Evolutionary conservation across 768 basidiomycete genomes (phyloP), one percentile per base, ranked within the genome.

Genomic region (Leccinum uliginosum): DNA sequence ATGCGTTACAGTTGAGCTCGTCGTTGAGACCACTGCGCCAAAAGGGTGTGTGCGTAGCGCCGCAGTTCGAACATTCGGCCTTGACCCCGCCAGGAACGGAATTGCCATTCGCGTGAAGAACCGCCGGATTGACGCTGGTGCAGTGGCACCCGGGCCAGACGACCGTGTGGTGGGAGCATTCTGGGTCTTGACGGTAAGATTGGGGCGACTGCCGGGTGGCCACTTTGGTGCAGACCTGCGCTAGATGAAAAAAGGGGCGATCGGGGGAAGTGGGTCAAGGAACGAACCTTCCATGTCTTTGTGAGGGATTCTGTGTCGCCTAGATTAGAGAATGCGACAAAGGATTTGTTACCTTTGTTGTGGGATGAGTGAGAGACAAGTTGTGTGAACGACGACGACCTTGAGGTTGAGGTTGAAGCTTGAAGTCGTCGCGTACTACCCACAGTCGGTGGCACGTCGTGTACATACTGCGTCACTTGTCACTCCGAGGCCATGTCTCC

Each of bases 1-100:
- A 93, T 0, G 91, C 91, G 62, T 93, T 93, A 68, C 91, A 93
- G 63, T 93, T 93, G 56, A 93, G 71, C 74, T 93, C 91, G 61
- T 93, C 91, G 59, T 91, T 93, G 62, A 93, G 71, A 0, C 91
- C 91, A 2, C 91, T 80, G 19, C 91, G 78, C 91, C 91, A 93
- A 24, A 93, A 80, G 7, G 91, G 91, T 0, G 91, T 93, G 61
- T 91, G 90, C 0, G 89, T 93, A 7, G 91, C 91, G 19, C 91
- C 91, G 64, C 91, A 92, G 70, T 92, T 93, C 9, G 86, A 86
- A 65, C 91, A 93, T 63, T 92, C 91, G 7, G 89, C 88, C 74
- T 92, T 93, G 56, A 80, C 79, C 30, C 82, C 82, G 21, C 78
- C 79, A 4, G 80, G 80, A 0, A 80, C 79, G 24, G 78, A 73